Evolutionary conservation across 352 stramenopile genomes (phyloP), one percentile per base, ranked within the genome.

Genomic region (Phytopythium mirpurense): DNA sequence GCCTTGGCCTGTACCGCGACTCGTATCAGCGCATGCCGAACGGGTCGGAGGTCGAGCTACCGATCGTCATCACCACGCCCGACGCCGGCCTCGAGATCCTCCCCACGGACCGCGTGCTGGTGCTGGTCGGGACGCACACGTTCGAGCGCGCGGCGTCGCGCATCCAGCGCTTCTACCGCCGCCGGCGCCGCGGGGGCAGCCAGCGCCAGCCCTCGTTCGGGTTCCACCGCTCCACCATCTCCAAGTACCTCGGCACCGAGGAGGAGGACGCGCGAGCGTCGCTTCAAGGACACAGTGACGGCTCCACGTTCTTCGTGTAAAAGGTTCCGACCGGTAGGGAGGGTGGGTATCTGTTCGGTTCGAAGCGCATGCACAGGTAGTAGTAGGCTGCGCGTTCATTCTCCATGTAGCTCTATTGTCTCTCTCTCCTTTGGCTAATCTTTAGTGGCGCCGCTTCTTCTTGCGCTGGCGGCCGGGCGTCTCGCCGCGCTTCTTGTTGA

Each of bases 31-130:
- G 56, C 16, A 60, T 78, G 45, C 63, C 65, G 18, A 57, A 56
- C 2, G 70, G 63, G 15, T 52, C 70, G n/a, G 58, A 53, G 1
- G 68, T 86, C 1, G 65, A 89, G 47, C 51, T 94, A 14, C 84
- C 78, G 5, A 89, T 92, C 24, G 80, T 92, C 16, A 80, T 94
- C 52, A 84, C 82, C 27, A 86, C 79, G 0, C 84, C 81, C 7
- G 73, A 78, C 43, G 63, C 65, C 3, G 45, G 70, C 24, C 68
- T 91, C 7, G 23, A 77, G 15, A 77, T 94, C 34, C 48, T 74
- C 4, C 64, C 57, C 37, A 74, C 54, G 31, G 83, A 94, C 61
- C 51, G 58, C 5, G 26, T 94, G 4, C 88, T 86, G n/a, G 72
- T 94, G 36, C 62, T 94, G 23, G 74, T 90, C 29, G 83, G 83